Conservation (phyloP, 75 land plant species). For the Cunninghamia lanceolata region DNA sequence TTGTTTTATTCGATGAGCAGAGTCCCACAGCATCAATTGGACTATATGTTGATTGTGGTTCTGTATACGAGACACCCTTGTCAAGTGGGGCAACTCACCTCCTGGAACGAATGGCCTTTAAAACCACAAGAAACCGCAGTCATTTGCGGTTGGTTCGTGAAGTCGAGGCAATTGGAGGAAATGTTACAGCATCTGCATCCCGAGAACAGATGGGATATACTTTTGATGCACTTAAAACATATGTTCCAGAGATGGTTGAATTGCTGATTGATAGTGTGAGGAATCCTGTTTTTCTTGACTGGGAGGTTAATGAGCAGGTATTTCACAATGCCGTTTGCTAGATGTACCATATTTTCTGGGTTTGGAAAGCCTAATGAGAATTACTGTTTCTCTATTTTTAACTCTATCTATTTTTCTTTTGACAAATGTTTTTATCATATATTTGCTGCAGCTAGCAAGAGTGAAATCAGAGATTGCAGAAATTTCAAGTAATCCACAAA, state of each 20-base stretch:
- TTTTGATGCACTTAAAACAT: conserved; percentile 56
- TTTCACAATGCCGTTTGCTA: background rate
- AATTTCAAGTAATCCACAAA: conserved; percentile 66
- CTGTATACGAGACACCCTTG: conserved; percentile 69
- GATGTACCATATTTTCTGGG: background rate
- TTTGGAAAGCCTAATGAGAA: background rate
- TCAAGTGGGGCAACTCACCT: conserved; percentile 73
- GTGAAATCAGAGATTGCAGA: conserved; percentile 77
- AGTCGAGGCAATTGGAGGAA: conserved; percentile 62
- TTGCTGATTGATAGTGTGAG: conserved; percentile 57
- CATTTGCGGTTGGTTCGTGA: conserved; percentile 56
- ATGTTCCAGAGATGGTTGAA: conserved; percentile 57
- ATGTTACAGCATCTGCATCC: conserved; percentile 53
- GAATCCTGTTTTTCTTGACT: conserved; percentile 53
- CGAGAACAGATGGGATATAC: conserved; percentile 14
- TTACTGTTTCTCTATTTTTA: background rate
- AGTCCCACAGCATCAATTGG: conserved; percentile 82
- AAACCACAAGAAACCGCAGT: conserved; percentile 59
- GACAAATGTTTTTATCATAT: background rate
- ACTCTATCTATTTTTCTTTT: background rate
- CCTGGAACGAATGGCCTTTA: conserved; percentile 93
- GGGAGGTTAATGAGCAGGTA: conserved; percentile 71
- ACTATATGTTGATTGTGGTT: conserved; percentile 82
- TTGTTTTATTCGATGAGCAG: conserved; percentile 21
- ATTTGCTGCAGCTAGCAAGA: conserved; percentile 54